phyloP scores from a whole-genome alignment of 73 alveolate species.

The Durusdinium trenchii region DNA sequence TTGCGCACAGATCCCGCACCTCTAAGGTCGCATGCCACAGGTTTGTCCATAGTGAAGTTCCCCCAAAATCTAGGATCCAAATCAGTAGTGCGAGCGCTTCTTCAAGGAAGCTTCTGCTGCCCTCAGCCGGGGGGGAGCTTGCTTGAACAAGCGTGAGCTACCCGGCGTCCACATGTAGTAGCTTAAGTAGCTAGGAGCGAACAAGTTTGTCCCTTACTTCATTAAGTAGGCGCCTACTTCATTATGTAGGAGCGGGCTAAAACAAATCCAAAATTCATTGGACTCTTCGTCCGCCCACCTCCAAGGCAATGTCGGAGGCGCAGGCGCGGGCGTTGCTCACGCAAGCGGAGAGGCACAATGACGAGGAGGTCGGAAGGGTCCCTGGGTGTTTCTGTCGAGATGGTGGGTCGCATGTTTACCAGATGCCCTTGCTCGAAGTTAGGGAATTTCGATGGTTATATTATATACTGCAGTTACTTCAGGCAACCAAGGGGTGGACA shows the following conservation, averaged over 20 bases:
- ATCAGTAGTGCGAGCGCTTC: too few relatives aligned
- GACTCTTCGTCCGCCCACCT: not conserved
- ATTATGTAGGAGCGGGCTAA: not conserved
- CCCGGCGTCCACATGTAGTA: not conserved
- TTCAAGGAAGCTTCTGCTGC: too few relatives aligned
- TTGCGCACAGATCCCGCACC: too few relatives aligned
- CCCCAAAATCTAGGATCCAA: too few relatives aligned
- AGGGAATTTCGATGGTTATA: not conserved
- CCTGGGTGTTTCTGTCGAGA: not conserved
- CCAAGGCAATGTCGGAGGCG: not conserved
- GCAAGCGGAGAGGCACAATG: constrained; percentile 75
- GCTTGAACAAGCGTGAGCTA: not conserved
- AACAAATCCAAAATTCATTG: not conserved
- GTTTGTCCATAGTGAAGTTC: too few relatives aligned
- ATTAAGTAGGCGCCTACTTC: not conserved
- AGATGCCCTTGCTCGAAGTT: not conserved
- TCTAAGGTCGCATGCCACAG: too few relatives aligned
- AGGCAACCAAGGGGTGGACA: not conserved
- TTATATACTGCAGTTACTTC: not conserved
- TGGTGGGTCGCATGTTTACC: not conserved
- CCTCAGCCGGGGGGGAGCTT: not conserved
- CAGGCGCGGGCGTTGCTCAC: constrained; percentile 4
- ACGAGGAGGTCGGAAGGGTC: constrained; percentile 43
- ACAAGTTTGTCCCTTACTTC: too few relatives aligned
- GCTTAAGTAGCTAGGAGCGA: not conserved